A percentile compares a stretch with the other conserved stretches of the same genome.
These are phyloP conservation scores for Beauveria australis DNA, from an alignment of 2,329 filamentous ascomycete species.

Conservation along the genomic window DNA sequence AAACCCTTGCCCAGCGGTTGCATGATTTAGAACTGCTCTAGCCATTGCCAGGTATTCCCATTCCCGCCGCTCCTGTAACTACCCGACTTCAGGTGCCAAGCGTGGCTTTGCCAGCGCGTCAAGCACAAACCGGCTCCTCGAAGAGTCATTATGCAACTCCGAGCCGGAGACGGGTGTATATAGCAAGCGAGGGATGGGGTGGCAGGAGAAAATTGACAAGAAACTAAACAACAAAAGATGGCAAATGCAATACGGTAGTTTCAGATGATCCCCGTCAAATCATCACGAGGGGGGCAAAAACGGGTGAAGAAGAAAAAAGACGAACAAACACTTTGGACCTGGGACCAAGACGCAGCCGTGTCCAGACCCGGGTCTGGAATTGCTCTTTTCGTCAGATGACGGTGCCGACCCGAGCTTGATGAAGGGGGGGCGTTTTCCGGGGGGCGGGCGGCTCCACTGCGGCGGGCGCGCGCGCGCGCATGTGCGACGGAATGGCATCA, in stretches of 20 bases:
- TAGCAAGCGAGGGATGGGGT: background rate
- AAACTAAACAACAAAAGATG: background rate
- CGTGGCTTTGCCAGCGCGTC: background rate
- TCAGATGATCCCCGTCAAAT: background rate
- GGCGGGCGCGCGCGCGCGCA: background rate
- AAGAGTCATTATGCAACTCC: background rate
- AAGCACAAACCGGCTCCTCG: background rate
- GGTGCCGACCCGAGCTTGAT: slow-evolving; percentile 4
- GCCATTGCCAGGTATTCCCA: too few relatives aligned
- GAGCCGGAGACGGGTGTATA: background rate
- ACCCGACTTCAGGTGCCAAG: background rate
- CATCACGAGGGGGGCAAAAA: slow-evolving; percentile 4
- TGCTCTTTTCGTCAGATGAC: slow-evolving; percentile 9
- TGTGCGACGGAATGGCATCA: background rate
- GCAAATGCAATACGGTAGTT: background rate
- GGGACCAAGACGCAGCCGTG: background rate
- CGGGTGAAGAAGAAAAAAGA: background rate
- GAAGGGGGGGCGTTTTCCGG: background rate
- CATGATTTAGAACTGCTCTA: background rate
- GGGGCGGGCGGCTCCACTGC: background rate
- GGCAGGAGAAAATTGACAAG: background rate
- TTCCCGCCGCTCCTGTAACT: too few relatives aligned
- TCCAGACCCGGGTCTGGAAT: slow-evolving; percentile 5
- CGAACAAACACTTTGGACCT: too few relatives aligned
- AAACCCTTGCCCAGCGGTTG: background rate